Evolutionary conservation across 306 rosid genomes (phyloP), one percentile per base, ranked within the genome.

Genomic region (Mimosa bimucronata): DNA sequence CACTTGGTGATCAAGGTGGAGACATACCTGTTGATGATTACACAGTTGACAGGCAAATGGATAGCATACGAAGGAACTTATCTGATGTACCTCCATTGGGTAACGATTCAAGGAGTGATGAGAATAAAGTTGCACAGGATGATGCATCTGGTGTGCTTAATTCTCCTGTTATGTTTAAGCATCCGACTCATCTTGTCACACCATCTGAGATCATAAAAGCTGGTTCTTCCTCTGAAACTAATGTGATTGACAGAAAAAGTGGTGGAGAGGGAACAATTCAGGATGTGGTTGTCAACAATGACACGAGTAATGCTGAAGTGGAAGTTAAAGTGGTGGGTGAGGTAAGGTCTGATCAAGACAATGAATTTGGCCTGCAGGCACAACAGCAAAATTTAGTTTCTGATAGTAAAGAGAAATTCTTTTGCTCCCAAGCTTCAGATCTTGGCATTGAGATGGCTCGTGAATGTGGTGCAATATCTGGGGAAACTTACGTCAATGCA

Each of bases 371-470:
- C 37, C 76, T 76, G 60, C 95, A 81, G 69, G 90, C 87, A 71
- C 89, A 87, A 81, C 81, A 88, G 42, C 91, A 88, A 82, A 89
- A 77, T 71, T 80, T 41, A 40, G 67, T 88, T 76, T 79, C 87
- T 31, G 97, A 89, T 64, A 80, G 77, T 73, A 96, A 84, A 81
- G 98, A 91, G 75, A 93, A 89, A 77, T 80, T 70, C 65, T 96
- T 93, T 83, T 91, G 97, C 88, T 93, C 99, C 28, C 99, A 96
- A 82, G 97, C 97, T 10, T 93, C 99, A 15, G 98, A 93, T 91
- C 98, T 96, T 82, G 98, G 99, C 76, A 88, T 91, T 79, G 97
- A 90, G 82, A 88, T 96, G 97, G 93, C 91, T 70, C 91, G 97
- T 79, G 97, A 93, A 61, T 89, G 94, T 81, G 64, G 85, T 85